phyloP scores from a whole-genome alignment of 352 stramenopile species.

The Phytophthora kernoviae region DNA sequence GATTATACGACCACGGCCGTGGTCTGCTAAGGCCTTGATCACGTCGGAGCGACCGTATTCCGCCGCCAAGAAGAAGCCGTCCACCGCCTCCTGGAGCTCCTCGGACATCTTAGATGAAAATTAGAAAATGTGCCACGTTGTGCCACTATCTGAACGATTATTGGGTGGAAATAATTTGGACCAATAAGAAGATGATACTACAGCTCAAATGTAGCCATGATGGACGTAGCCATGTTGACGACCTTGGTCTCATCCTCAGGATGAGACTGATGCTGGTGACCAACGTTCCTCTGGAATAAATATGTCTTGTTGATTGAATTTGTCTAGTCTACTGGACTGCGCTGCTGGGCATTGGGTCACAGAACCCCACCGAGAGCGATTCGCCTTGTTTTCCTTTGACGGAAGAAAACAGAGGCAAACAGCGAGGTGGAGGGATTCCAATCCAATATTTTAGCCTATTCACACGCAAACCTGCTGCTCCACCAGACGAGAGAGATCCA shows the following conservation, averaged over 20 bases:
- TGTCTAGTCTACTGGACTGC: constrained; percentile 5
- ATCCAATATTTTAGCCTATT: constrained; percentile 47
- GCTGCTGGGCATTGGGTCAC: constrained; percentile 8
- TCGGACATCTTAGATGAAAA: constrained; percentile 19
- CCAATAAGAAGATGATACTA: background rate
- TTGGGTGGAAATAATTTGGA: background rate
- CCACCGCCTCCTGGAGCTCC: constrained; percentile 68
- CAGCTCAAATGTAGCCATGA: constrained; percentile 25
- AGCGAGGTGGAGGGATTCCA: constrained; percentile 18
- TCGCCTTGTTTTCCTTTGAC: constrained; percentile 44
- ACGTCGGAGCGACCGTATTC: constrained; percentile 85
- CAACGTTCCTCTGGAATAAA: constrained; percentile 21
- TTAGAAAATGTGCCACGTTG: constrained; percentile 8
- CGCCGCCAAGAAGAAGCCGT: constrained; percentile 84
- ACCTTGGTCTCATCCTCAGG: constrained; percentile 8
- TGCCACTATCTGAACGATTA: constrained; percentile 20
- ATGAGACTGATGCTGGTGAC: background rate
- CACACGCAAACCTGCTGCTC: constrained; percentile 34
- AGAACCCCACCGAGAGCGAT: constrained; percentile 38
- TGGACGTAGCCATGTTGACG: background rate
- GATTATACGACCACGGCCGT: constrained; percentile 55
- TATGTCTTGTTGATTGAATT: constrained; percentile 17
- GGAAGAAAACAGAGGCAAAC: constrained; percentile 41
- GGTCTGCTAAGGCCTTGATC: constrained; percentile 81
- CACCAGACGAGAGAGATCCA: constrained; percentile 7